These are phyloP conservation scores for Zymoseptoria ardabiliae DNA, from an alignment of 2,329 filamentous ascomycete species.

Conservation along the genomic window DNA sequence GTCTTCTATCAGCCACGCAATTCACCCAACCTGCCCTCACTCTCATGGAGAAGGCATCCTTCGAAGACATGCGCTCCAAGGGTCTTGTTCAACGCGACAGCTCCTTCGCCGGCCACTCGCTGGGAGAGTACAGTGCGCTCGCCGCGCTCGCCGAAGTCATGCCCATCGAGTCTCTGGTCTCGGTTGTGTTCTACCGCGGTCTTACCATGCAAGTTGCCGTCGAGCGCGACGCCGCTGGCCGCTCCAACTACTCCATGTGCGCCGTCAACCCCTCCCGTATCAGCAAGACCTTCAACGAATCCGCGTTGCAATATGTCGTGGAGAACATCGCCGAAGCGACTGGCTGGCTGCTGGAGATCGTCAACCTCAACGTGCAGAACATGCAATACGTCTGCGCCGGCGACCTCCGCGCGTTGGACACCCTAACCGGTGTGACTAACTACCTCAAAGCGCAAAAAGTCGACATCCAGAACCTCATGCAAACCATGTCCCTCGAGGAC, in stretches of 20 bases:
- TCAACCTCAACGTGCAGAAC: constrained; percentile 80
- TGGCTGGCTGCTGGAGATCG: constrained; percentile 93
- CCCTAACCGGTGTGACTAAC: constrained; percentile 74
- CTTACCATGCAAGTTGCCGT: constrained; percentile 99
- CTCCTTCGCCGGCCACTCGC: constrained; percentile 94
- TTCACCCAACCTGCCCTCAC: constrained; percentile 97
- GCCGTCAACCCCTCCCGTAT: constrained; percentile 98
- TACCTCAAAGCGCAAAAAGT: constrained; percentile 96
- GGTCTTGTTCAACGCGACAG: constrained; percentile 92
- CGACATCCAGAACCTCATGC: constrained; percentile 88
- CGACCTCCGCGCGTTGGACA: constrained; percentile 59
- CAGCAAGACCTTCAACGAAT: constrained; percentile 97
- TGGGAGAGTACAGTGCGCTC: constrained; percentile 95
- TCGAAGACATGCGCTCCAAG: constrained; percentile 98
- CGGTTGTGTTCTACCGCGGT: constrained; percentile 97
- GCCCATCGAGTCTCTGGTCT: constrained; percentile 98
- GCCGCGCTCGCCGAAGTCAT: constrained; percentile 96
- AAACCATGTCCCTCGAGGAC: constrained; percentile 77
- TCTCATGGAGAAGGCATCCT: constrained; percentile 98
- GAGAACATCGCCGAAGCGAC: constrained; percentile 92
- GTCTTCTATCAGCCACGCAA: constrained; percentile 90
- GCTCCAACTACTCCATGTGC: constrained; percentile 99
- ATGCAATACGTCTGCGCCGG: constrained; percentile 64
- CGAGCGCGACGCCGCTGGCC: constrained; percentile 84
- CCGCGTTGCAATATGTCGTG: constrained; percentile 92